Base-by-base conservation (phyloP, 1,284 basidiomycete species). In the Hymenochaete sp. region DNA sequence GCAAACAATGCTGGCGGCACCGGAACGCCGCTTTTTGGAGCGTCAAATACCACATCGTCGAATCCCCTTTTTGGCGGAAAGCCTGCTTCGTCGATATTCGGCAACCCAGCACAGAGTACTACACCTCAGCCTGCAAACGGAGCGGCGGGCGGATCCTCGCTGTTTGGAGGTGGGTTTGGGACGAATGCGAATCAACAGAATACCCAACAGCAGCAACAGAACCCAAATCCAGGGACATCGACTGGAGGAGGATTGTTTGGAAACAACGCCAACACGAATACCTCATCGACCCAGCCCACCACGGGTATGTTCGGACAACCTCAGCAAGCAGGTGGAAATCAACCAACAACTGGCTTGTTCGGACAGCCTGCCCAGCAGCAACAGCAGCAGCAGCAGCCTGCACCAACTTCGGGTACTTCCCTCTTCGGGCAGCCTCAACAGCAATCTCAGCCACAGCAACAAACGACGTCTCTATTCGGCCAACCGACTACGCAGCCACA, bases 231-330 rank as follows among this genome's bases (percentile, higher is more conserved):
- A n/a, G n/a, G n/a, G n/a, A n/a, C n/a, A n/a, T 22, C 43, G n/a
- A 26, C 43, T 21, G 45, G 45, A 10, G 40, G 59, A 5, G 58
- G 61, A 25, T 53, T 68, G 27, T 70, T 70, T 50, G 67, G 66
- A 16, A n/a, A n/a, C n/a, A n/a, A n/a, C n/a, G n/a, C n/a, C n/a
- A 62, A 52, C 43, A 56, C 57, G 35, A 53, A 29, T 29, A 22
- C 39, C 8, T 22, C 55, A 49, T 48, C 45, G 52, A 8, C 52
- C 56, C 33, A 56, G 62, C 24, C 58, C 63, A 10, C 28, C 14
- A 43, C 42, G 7, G 14, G 18, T 35, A 10, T 38, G 14, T 44
- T 44, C 38, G 43, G 33, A 13, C 19, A 32, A 25, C 53, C 55
- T 56, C 41, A 47, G 16, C 37, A 39, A 19, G 19, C 36, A n/a